Evolutionary conservation across 1,284 basidiomycete species (phyloP).

Genomic region (Pseudozyma sp.): DNA sequence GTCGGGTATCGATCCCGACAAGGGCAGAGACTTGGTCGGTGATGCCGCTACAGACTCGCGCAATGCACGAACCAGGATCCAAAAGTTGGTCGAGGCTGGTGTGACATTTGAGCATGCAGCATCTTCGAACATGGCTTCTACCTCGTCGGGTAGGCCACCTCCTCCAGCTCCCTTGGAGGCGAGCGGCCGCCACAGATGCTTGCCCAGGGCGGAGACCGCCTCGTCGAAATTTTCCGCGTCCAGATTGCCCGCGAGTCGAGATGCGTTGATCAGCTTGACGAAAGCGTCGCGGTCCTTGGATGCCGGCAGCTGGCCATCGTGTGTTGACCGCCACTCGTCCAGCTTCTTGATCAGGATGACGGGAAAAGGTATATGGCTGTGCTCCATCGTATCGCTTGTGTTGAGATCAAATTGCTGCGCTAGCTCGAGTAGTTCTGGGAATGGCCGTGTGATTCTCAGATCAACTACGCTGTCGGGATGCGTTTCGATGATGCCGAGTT

Average conservation of each 20-base stretch:
- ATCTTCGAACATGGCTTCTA: constrained; percentile 73
- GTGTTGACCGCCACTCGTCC: constrained; percentile 78
- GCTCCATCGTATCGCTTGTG: constrained; percentile 54
- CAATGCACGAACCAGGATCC: constrained; percentile 85
- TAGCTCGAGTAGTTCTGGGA: constrained; percentile 73
- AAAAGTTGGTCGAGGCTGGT: constrained; percentile 77
- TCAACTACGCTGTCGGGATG: constrained; percentile 79
- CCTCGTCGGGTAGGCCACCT: constrained; percentile 51
- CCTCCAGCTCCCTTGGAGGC: constrained; percentile 42
- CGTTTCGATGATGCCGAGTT: constrained; percentile 79
- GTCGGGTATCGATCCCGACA: constrained; percentile 83
- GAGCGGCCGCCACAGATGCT: constrained; percentile 64
- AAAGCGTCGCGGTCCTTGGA: constrained; percentile 82
- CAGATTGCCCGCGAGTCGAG: constrained; percentile 75
- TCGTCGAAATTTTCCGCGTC: constrained; percentile 95
- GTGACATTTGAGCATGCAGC: constrained; percentile 71
- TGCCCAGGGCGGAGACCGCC: constrained; percentile 58
- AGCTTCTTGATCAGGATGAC: constrained; percentile 76
- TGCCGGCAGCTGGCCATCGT: constrained; percentile 71
- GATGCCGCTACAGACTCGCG: constrained; percentile 72
- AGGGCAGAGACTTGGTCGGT: constrained; percentile 71
- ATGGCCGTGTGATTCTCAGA: constrained; percentile 87
- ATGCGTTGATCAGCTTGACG: constrained; percentile 74
- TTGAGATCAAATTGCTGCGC: constrained; percentile 49
- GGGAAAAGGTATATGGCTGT: constrained; percentile 63